Conservation (phyloP, 805 yeast species). For the Pichia membranifaciens region DNA sequence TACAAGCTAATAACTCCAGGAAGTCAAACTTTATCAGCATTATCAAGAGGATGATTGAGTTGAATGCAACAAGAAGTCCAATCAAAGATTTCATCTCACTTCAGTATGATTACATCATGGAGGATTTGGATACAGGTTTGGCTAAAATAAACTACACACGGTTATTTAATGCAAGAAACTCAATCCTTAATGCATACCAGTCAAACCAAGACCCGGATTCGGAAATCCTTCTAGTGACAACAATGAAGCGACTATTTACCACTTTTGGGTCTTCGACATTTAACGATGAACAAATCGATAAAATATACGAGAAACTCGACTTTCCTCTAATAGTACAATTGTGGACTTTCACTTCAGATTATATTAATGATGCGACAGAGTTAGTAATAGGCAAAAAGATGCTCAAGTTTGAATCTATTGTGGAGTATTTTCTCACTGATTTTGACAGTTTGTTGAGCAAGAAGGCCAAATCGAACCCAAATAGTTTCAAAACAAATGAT, state of each 20-base stretch:
- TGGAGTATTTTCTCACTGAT: conserved; percentile 48
- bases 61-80: conserved; percentile 60
- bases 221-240: conserved; percentile 21
- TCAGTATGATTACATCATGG: conserved; percentile 38
- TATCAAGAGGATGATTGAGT: conserved; percentile 52
- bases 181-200: conserved; percentile 33
- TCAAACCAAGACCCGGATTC: conserved; percentile 2
- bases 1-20: conserved; percentile 8
- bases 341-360: conserved; percentile 49
- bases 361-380: conserved; percentile 31
- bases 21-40: conserved; percentile 33
- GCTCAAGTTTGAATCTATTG: conserved; percentile 47
- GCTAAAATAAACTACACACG: conserved; percentile 37
- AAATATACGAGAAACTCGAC: conserved; percentile 32
- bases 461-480: conserved; percentile 23
- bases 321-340: conserved; percentile 50
- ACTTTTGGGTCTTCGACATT: conserved; percentile 15
- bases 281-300: conserved; percentile 30
- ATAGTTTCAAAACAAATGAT: conserved; percentile 33
- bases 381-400: conserved; percentile 34
- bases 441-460: conserved; percentile 18
- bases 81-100: conserved; percentile 54
- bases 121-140: conserved; percentile 34
- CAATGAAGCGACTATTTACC: conserved; percentile 23
- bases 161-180: conserved; percentile 35